Evolutionary conservation across 768 basidiomycete genomes (phyloP).

Genomic region (Coprinopsis sp.): DNA sequence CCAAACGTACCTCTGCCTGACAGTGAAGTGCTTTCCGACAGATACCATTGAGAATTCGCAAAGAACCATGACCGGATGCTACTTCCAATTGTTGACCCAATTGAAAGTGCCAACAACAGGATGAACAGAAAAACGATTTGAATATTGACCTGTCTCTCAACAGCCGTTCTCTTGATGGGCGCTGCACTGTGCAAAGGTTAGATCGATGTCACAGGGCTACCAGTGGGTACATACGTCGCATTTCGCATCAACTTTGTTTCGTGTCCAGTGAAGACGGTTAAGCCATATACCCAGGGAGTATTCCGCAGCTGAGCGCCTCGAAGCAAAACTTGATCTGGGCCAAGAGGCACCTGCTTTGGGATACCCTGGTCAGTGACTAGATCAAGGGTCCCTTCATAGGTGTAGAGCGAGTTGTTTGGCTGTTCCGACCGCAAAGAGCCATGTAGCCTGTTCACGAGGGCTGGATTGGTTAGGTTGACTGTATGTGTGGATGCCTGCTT

Average conservation of each 20-base stretch:
- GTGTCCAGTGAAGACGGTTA: constrained; percentile 93
- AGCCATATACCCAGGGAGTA: constrained; percentile 93
- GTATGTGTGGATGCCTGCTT: constrained; percentile 92
- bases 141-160: constrained; percentile 92
- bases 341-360: constrained; percentile 81
- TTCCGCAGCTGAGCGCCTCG: constrained; percentile 95
- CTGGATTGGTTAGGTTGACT: constrained; percentile 69
- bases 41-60: constrained; percentile 86
- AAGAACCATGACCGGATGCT: constrained; percentile 92
- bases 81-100: constrained; percentile 90
- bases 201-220: not conserved
- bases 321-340: constrained; percentile 91
- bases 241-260: constrained; percentile 99
- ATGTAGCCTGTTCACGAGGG: constrained; percentile 63
- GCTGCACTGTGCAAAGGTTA: constrained; percentile 57
- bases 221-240: constrained; percentile 74
- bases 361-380: constrained; percentile 51
- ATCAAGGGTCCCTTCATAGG: constrained; percentile 82
- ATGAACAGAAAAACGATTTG: constrained; percentile 96
- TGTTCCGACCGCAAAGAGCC: constrained; percentile 92
- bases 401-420: constrained; percentile 96
- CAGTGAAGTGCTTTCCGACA: constrained; percentile 59
- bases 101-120: constrained; percentile 77
- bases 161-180: constrained; percentile 94
- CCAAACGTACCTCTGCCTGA: constrained; percentile 53